A percentile compares a stretch with the other conserved stretches of the same genome.
Evolutionary conservation across 208 protist genomes (phyloP).

Genomic region (Leishmania tropica): DNA sequence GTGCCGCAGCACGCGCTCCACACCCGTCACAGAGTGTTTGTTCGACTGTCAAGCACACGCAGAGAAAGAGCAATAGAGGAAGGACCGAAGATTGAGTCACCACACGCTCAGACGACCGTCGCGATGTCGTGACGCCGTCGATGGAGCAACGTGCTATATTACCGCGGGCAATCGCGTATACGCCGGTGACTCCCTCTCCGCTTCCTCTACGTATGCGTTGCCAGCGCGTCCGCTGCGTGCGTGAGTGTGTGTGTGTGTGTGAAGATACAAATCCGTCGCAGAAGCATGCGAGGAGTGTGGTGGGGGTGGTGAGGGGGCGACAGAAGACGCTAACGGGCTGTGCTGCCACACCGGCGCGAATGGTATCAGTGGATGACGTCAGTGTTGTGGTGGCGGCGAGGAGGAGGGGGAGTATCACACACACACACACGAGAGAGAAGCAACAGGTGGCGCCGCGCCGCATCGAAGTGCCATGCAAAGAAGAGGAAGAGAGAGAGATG

Average conservation of each 20-base stretch:
- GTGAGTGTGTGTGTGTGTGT: no score
- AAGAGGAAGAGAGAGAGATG: slow-evolving; percentile 13
- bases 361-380: neutral
- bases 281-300: neutral
- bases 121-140: neutral
- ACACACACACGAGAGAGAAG: neutral
- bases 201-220: neutral
- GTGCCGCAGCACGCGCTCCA: neutral
- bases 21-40: neutral
- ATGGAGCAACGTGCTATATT: neutral
- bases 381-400: neutral
- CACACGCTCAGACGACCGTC: neutral
- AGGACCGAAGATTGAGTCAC: neutral
- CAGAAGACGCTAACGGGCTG: neutral
- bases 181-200: neutral
- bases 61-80: neutral
- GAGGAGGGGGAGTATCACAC: neutral
- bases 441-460: neutral
- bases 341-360: no score
- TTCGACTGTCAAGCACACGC: neutral
- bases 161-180: neutral
- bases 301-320: neutral
- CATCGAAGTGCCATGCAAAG: neutral
- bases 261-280: neutral
- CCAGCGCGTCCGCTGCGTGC: neutral